Evolutionary conservation across 768 basidiomycete genomes (phyloP).

Genomic region (Kwoniella newhampshirensis): DNA sequence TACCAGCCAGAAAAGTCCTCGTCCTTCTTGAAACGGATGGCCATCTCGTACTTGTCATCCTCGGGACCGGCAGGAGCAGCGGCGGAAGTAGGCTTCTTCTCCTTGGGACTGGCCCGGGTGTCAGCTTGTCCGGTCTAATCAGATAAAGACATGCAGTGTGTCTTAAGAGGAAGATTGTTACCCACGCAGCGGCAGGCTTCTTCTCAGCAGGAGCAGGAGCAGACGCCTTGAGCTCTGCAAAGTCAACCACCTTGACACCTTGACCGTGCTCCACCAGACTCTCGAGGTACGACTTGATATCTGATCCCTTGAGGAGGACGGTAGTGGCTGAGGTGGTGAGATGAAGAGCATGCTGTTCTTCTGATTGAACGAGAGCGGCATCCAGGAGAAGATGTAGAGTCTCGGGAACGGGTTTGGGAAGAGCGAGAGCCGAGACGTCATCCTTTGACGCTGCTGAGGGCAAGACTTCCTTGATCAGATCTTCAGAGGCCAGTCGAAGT

Average conservation of each 20-base stretch:
- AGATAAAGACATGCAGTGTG: neutral
- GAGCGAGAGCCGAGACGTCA: constrained; percentile 79
- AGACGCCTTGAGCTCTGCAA: constrained; percentile 61
- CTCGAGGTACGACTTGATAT: constrained; percentile 70
- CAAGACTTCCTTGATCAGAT: constrained; percentile 82
- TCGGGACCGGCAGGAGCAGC: constrained; percentile 58
- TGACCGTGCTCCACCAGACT: constrained; percentile 59
- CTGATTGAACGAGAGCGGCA: constrained; percentile 68
- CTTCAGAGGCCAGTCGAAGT: constrained; percentile 77
- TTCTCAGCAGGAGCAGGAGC: constrained; percentile 46
- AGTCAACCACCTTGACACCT: constrained; percentile 71
- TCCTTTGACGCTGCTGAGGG: constrained; percentile 68
- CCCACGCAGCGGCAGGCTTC: constrained; percentile 46
- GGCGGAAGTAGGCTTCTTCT: constrained; percentile 30
- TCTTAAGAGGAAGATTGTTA: neutral
- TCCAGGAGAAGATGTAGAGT: constrained; percentile 72
- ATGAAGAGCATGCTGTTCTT: constrained; percentile 71
- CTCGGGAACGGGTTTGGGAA: constrained; percentile 66
- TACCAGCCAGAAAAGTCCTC: constrained; percentile 94
- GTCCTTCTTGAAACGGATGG: constrained; percentile 93
- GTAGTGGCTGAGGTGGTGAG: constrained; percentile 68
- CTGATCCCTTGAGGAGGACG: constrained; percentile 73
- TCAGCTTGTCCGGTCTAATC: neutral
- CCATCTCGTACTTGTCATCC: constrained; percentile 85
- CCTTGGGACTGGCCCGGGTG: constrained; percentile 22